Conservation (phyloP, 768 basidiomycete species). For the Clathrus columnatus region DNA sequence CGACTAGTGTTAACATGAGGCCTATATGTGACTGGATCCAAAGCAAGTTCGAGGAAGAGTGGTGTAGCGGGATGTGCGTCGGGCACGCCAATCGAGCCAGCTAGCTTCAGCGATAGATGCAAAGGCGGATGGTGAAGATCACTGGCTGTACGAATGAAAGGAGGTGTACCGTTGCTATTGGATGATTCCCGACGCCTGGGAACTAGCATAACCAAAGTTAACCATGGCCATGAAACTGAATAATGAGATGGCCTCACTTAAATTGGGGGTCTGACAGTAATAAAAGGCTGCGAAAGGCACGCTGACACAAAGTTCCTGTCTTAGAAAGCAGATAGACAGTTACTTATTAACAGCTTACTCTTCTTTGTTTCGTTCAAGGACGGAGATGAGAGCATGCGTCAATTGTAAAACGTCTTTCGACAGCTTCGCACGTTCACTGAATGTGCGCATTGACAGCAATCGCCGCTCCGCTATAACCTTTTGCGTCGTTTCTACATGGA, state of each 20-base stretch:
- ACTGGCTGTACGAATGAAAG: background rate
- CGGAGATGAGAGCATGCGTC: conserved; percentile 10
- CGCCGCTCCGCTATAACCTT: conserved; percentile 19
- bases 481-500: conserved; percentile 15
- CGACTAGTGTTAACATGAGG: background rate
- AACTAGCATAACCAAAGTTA: background rate
- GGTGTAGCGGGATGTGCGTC: conserved; percentile 12
- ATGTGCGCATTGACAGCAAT: conserved; percentile 13
- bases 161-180: background rate
- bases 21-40: conserved; percentile 1
- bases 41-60: background rate
- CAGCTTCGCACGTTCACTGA: conserved; percentile 14
- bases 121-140: conserved; percentile 4
- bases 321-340: background rate
- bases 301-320: background rate
- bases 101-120: conserved; percentile 11
- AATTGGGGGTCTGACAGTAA: conserved; percentile 9
- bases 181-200: background rate
- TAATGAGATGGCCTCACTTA: background rate
- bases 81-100: conserved; percentile 14
- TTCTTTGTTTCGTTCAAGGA: conserved; percentile 11
- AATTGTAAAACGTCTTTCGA: conserved; percentile 9
- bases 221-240: background rate
- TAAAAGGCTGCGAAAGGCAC: conserved; percentile 16
- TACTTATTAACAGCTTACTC: conserved; percentile 7